Base-by-base conservation (phyloP, 2,329 filamentous ascomycete species). In the Ophiocordyceps robertsii region DNA sequence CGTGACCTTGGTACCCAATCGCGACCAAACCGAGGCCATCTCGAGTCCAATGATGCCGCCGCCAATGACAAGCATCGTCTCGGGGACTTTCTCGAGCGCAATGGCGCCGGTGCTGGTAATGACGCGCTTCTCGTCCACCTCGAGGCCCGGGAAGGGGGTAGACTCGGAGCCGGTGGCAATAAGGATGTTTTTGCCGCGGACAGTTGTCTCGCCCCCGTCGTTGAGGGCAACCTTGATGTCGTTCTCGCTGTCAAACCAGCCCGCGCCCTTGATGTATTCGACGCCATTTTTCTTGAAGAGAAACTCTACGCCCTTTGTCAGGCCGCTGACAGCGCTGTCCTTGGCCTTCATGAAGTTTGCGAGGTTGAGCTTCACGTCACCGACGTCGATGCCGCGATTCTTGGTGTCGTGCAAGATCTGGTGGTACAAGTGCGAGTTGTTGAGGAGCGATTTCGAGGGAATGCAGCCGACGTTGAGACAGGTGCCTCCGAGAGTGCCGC, bases 401-500 rank as follows among this genome's bases (percentile, higher is more conserved):
- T 95, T 95, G 52, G 88, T 90, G 72, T 98, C 92, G 72, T 98
- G 90, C 47, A 93, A 78, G 60, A 95, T 84, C 69, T 89, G 84
- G 73, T 96, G 90, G 75, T 96, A 96, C 47, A 96, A 77, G 66
- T 95, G 88, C 56, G 92, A 95, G 76, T 96, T 96, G 81, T 96
- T 98, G 65, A 98, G 85, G 54, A 98, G 86, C 49, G 92, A 95
- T 71, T 98, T 98, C 52, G 92, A 98, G 53, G 92, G 92, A 62
- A 98, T 98, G 71, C 92, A 98, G 69, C 92, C 92, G 60, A 98
- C 92, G 65, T 98, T 98, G 59, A 98, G 72, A 73, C 92, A 98
- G 58, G 92, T 98, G 63, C 92, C 92, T 58, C 92, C 92, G 56
- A 98, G 81, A 47, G 79, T 75, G 54, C 92, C 92, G 62, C 92